Evolutionary conservation across 805 yeast species (phyloP).

Genomic region (Saturnispora saitoi): DNA sequence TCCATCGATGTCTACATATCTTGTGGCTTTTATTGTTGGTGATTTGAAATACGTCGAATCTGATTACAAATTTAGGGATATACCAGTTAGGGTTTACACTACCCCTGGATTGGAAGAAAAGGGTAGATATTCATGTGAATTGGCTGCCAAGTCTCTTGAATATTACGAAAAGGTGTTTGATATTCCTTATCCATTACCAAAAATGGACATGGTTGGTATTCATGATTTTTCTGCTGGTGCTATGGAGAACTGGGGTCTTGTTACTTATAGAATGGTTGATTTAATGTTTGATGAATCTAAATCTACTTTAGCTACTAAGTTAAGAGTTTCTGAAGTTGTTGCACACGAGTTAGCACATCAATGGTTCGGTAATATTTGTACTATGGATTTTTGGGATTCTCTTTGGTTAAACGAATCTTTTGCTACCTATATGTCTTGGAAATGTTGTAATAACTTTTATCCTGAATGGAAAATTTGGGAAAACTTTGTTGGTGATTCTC

Average conservation of each 20-base stretch:
- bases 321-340: conserved; percentile 74
- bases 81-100: conserved; percentile 47
- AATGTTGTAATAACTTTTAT: conserved; percentile 58
- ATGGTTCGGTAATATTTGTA: conserved; percentile 86
- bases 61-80: conserved; percentile 35
- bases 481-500: conserved; percentile 45
- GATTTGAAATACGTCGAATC: conserved; percentile 48
- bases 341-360: conserved; percentile 90
- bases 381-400: conserved; percentile 93
- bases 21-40: conserved; percentile 52
- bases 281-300: conserved; percentile 40
- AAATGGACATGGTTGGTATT: conserved; percentile 73
- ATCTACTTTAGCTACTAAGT: conserved; percentile 45
- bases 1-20: conserved; percentile 48
- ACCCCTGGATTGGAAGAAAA: conserved; percentile 40
- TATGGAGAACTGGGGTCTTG: conserved; percentile 87
- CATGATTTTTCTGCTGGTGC: conserved; percentile 79
- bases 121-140: conserved; percentile 40
- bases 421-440: conserved; percentile 80
- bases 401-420: conserved; percentile 86
- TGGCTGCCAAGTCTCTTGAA: conserved; percentile 47
- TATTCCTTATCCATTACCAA: conserved; percentile 67
- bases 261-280: conserved; percentile 58
- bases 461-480: conserved; percentile 79
- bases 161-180: conserved; percentile 43